Conservation (phyloP, 2,329 filamentous ascomycete genomes). For the Botryosphaeria dothidea region DNA sequence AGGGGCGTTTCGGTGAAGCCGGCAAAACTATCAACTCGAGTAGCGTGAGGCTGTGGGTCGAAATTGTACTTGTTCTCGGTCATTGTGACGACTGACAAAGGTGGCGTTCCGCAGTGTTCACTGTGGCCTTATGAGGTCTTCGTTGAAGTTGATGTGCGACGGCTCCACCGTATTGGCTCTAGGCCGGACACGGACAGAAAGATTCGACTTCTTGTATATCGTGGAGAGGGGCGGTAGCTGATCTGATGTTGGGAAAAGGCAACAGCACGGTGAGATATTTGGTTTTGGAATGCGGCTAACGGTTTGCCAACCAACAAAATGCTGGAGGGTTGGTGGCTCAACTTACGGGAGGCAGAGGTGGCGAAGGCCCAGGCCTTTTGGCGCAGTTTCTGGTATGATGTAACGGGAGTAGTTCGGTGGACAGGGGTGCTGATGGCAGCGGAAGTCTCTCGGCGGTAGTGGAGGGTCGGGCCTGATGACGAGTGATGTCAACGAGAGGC, state of each 20-base stretch:
- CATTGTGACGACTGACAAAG: not conserved
- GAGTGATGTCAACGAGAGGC: not conserved
- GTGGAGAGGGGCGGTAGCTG: not conserved
- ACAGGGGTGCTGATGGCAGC: not conserved
- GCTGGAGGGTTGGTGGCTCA: not conserved
- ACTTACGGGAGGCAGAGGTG: not conserved
- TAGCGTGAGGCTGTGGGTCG: not conserved
- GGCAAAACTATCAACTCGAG: slow-evolving; percentile 2
- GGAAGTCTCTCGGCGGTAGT: not conserved
- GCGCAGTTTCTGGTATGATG: not conserved
- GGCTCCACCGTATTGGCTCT: too few species aligned
- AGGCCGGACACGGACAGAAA: too few species aligned
- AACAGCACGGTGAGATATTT: not conserved
- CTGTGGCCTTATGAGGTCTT: not conserved
- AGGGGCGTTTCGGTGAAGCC: not conserved
- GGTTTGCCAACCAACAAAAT: not conserved
- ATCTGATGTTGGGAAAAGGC: not conserved
- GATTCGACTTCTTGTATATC: too few species aligned
- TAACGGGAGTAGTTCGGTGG: not conserved
- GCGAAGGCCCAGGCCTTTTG: not conserved
- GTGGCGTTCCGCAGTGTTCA: not conserved
- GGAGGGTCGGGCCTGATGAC: not conserved
- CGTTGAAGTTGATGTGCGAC: not conserved
- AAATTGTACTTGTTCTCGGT: not conserved
- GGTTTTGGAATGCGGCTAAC: not conserved